A percentile compares a stretch with the other conserved stretches of the same genome.
Evolutionary conservation across 208 protist genomes (phyloP).

Genomic region (Trypanosomatidae sp.): DNA sequence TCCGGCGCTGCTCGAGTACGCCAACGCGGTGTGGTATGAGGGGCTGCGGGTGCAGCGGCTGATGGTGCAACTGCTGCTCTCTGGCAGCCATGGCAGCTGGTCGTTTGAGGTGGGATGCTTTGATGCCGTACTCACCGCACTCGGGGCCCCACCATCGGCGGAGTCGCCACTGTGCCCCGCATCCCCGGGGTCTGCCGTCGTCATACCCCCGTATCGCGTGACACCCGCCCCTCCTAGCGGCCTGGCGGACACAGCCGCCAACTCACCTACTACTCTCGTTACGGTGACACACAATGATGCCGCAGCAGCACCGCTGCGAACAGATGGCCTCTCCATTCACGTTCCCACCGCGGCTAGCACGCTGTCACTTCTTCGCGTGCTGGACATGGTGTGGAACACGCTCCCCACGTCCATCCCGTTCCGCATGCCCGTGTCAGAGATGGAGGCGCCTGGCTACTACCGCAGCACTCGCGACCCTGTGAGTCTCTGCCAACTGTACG

Average conservation of each 20-base stretch:
- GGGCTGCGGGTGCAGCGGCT: slow-evolving; percentile 70
- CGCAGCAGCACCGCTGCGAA: not conserved
- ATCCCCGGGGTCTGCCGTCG: not conserved
- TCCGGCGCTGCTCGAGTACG: slow-evolving; percentile 19
- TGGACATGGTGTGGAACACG: slow-evolving; percentile 52
- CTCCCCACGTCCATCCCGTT: slow-evolving; percentile 35
- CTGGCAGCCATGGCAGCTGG: slow-evolving; percentile 3
- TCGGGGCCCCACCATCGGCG: slow-evolving; percentile 8
- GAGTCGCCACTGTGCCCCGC: slow-evolving; percentile 1
- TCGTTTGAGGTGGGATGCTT: slow-evolving; percentile 6
- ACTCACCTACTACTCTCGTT: not conserved
- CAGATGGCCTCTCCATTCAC: not conserved
- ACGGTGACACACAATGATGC: not conserved
- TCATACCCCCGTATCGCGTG: not conserved
- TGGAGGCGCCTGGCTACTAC: slow-evolving; percentile 73
- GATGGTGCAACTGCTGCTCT: slow-evolving; percentile 45
- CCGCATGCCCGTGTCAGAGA: slow-evolving; percentile 68
- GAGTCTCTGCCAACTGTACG: slow-evolving; percentile 58
- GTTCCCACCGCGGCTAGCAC: slow-evolving; percentile 29
- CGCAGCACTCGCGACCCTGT: slow-evolving; percentile 49
- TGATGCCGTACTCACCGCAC: slow-evolving; percentile 7
- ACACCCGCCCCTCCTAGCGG: not conserved
- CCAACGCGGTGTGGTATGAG: slow-evolving; percentile 48
- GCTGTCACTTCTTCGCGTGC: slow-evolving; percentile 43
- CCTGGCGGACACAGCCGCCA: not conserved